Evolutionary conservation across 306 rosid genomes (phyloP).

Genomic region (Vicia faba): DNA sequence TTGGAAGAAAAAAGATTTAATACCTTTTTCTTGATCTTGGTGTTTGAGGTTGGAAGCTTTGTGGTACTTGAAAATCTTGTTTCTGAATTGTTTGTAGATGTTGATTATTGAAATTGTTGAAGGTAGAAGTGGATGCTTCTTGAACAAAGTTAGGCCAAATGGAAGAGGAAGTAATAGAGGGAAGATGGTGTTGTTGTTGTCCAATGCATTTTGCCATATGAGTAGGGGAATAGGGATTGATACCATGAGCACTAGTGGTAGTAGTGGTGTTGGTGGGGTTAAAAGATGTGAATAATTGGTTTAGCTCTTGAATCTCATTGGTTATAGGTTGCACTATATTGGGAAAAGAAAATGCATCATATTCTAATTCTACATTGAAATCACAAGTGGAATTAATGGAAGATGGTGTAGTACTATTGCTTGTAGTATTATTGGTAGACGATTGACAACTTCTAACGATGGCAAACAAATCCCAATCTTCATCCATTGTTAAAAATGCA

Average conservation of each 20-base stretch:
- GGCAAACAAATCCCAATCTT: slow-evolving; percentile 82
- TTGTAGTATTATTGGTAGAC: background rate
- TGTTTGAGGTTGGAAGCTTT: slow-evolving; percentile 37
- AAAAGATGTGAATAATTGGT: slow-evolving; percentile 21
- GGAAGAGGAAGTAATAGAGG: background rate
- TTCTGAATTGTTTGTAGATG: slow-evolving; percentile 1
- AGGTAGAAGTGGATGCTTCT: slow-evolving; percentile 34
- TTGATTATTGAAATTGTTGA: slow-evolving; percentile 33
- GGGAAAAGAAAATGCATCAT: slow-evolving; percentile 16
- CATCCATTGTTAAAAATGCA: slow-evolving; percentile 41
- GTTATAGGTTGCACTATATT: slow-evolving; percentile 18
- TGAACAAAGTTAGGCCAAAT: slow-evolving; percentile 18
- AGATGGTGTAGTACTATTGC: slow-evolving; percentile 15
- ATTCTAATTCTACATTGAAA: slow-evolving; percentile 21
- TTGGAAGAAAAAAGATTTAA: background rate
- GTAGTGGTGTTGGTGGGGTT: slow-evolving; percentile 18
- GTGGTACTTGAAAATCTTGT: slow-evolving; percentile 29
- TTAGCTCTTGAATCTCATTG: slow-evolving; percentile 16
- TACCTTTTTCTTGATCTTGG: slow-evolving; percentile 63
- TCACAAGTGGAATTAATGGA: slow-evolving; percentile 39
- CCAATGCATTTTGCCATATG: slow-evolving; percentile 2
- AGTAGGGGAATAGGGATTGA: slow-evolving; percentile 17
- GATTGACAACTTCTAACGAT: slow-evolving; percentile 69
- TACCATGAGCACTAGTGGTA: slow-evolving; percentile 5
- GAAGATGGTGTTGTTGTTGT: background rate